Evolutionary conservation across 371 early-diverging fungal genomes (phyloP).

Genomic region (Chytridium lagenaria): DNA sequence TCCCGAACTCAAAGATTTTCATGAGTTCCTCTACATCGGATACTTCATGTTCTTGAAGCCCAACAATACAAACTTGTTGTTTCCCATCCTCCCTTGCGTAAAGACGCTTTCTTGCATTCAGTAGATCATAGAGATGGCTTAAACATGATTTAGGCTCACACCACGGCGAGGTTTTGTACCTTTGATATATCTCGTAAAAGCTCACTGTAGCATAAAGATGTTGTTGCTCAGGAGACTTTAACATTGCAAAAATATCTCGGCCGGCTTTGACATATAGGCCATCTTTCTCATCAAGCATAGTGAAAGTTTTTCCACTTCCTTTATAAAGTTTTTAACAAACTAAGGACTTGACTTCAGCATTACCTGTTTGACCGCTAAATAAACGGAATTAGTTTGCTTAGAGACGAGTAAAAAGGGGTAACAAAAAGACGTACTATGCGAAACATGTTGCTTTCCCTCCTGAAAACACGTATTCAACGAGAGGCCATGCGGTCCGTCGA

Average conservation of each 20-base stretch:
- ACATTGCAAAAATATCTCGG: conserved; percentile 79
- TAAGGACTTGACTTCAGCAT: conserved; percentile 11
- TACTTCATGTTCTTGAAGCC: conserved; percentile 83
- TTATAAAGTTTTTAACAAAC: too few species aligned
- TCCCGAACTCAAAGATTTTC: conserved; percentile 92
- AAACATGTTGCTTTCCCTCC: conserved; percentile 99
- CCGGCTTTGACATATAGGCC: conserved; percentile 93
- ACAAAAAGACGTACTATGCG: conserved; percentile 78
- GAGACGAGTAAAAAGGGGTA: not conserved
- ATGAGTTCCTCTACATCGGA: conserved; percentile 76
- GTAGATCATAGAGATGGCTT: conserved; percentile 89
- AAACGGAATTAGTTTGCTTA: not conserved
- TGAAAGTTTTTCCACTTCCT: conserved; percentile 97
- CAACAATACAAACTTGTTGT: conserved; percentile 87
- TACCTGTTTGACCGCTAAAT: conserved; percentile 91
- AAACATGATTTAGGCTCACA: not conserved
- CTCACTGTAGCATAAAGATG: conserved; percentile 83
- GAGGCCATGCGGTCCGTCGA: conserved; percentile 83
- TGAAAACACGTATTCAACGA: conserved; percentile 92
- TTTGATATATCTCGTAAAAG: conserved; percentile 98
- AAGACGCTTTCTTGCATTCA: conserved; percentile 85
- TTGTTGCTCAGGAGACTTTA: conserved; percentile 59
- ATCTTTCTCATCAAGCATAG: conserved; percentile 86
- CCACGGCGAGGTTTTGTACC: conserved; percentile 3
- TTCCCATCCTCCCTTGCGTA: conserved; percentile 96